Conservation (phyloP, 2,329 filamentous ascomycete genomes). For the Apiospora marii region DNA sequence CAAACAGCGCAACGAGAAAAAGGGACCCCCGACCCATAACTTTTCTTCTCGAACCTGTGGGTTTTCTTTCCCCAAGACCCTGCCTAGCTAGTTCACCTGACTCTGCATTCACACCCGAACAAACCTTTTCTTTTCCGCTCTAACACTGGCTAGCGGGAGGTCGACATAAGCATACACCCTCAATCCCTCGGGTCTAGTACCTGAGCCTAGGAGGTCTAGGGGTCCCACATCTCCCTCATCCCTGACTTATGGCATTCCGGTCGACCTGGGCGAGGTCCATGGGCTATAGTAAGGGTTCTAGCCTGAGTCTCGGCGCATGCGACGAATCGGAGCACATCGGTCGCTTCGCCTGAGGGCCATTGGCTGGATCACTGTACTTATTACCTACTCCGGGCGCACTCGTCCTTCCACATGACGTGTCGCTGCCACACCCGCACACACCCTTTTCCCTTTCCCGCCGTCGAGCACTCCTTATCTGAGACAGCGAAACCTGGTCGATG, state of each 20-base stretch:
- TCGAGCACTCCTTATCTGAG: background rate
- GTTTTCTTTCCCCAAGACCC: background rate
- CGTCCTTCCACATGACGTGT: background rate
- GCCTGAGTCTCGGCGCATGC: background rate
- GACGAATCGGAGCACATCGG: slow-evolving; percentile 14
- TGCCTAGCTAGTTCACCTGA: background rate
- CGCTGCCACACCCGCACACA: background rate
- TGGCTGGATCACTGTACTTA: background rate
- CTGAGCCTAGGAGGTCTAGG: background rate
- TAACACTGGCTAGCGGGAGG: slow-evolving; percentile 7
- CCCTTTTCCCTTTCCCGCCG: background rate
- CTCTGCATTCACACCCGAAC: background rate
- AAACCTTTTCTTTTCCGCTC: background rate
- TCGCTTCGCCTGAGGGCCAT: slow-evolving; percentile 3
- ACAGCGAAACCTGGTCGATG: background rate
- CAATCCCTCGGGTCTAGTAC: background rate
- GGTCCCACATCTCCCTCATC: background rate
- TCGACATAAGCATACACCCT: slow-evolving; percentile 9
- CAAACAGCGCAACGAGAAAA: background rate
- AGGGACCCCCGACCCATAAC: background rate
- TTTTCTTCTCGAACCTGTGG: background rate
- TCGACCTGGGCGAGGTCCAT: background rate
- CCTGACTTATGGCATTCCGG: slow-evolving; percentile 4
- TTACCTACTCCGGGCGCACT: slow-evolving; percentile 8
- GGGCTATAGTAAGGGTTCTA: slow-evolving; percentile 5